A percentile compares a stretch with the other conserved stretches of the same genome.
Conservation (phyloP, 2,329 filamentous ascomycete genomes). For the Massarina eburnea region DNA sequence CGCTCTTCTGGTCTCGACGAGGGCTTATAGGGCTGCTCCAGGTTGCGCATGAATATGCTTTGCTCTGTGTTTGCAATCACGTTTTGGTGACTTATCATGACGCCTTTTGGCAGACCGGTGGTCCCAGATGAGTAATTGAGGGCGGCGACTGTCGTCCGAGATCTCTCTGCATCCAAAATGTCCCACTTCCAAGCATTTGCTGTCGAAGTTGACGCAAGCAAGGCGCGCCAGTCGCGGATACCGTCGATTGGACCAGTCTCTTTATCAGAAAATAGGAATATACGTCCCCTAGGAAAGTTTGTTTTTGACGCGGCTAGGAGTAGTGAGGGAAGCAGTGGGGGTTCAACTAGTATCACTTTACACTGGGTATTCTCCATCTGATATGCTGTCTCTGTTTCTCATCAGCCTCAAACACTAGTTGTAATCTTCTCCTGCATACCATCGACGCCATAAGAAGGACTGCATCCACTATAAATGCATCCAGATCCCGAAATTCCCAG, state of each 20-base stretch:
- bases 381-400: constrained; percentile 49
- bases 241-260: constrained; percentile 32
- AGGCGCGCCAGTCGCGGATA: constrained; percentile 47
- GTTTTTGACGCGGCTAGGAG: constrained; percentile 48
- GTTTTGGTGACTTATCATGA: constrained; percentile 49
- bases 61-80: constrained; percentile 45
- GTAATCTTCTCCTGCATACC: constrained; percentile 32
- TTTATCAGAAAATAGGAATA: constrained; percentile 54
- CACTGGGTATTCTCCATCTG: constrained; percentile 56
- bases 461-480: constrained; percentile 59
- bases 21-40: constrained; percentile 29
- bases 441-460: constrained; percentile 54
- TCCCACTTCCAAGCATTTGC: constrained; percentile 48
- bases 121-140: constrained; percentile 21
- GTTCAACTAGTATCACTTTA: constrained; percentile 55
- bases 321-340: constrained; percentile 47
- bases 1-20: constrained; percentile 26
- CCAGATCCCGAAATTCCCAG: constrained; percentile 57
- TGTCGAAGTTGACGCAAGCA: constrained; percentile 40
- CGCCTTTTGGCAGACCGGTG: constrained; percentile 49
- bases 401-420: constrained; percentile 1
- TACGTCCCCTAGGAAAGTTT: constrained; percentile 45
- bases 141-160: constrained; percentile 28
- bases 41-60: constrained; percentile 43
- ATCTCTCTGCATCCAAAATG: constrained; percentile 39